Base-by-base conservation (phyloP, 2,329 filamentous ascomycete species). In the Sphaerostilbella broomeana region DNA sequence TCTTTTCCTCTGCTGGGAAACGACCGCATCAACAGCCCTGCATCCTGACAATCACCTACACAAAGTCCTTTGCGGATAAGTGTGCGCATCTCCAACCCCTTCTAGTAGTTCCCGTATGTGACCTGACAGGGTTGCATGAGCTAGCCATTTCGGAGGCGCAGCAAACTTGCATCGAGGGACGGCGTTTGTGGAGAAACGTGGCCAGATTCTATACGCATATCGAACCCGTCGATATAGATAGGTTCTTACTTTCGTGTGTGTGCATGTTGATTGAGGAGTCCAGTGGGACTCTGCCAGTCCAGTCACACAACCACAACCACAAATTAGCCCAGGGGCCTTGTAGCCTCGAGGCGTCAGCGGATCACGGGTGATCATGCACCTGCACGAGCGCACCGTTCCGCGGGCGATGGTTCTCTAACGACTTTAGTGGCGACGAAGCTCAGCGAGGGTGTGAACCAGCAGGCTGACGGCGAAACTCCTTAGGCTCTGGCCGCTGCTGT, bases 311-410 rank as follows among this genome's bases (percentile, higher is more conserved):
- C n/a, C n/a, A n/a, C n/a, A n/a, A n/a, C 39, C 34, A 39, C 36
- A 45, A 37, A 30, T 29, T 29, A 29, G 28, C 20, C 35, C 29
- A 35, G 35, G 36, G 33, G 33, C 16, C 16, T 13, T 4, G 27
- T 15, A 10, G n/a, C 26, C 31, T 45, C 42, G 45, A 48, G 38
- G 44, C 32, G 51, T 47, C 48, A 50, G 49, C 52, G 47, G 51
- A 55, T 58, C 52, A 56, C 52, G 55, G 56, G 50, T 57, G 48
- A 58, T 56, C 47, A 54, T 56, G 51, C 58, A 55, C 47, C 53
- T 60, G 57, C 53, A 61, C 43, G 54, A 54, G 55, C 57, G 59
- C 54, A 55, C 56, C 57, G 57, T 57, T 57, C 56, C 57, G 57
- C 50, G 32, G 37, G 37, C 22, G 31, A 36, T 38, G 19, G 32